These are phyloP conservation scores for Viola pubescens DNA, from an alignment of 441 rosid species.

Conservation along the genomic window DNA sequence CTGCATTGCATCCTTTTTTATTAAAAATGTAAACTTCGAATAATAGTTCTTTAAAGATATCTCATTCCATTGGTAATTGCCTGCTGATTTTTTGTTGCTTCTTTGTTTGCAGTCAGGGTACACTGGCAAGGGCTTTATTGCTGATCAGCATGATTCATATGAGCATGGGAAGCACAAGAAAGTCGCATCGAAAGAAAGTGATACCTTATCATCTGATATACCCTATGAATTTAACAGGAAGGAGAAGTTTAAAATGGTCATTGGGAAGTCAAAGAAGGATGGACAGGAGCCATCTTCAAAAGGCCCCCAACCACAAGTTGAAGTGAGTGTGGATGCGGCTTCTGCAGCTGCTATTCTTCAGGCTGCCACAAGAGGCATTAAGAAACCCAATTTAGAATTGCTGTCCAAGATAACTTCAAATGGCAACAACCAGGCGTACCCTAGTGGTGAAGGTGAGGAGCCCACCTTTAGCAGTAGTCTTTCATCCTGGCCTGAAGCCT, in stretches of 20 bases:
- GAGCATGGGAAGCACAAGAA: slow-evolving; percentile 31
- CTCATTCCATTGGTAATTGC: background rate
- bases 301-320: slow-evolving; percentile 38
- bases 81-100: background rate
- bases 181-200: slow-evolving; percentile 35
- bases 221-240: slow-evolving; percentile 56
- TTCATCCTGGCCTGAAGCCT: slow-evolving; percentile 25
- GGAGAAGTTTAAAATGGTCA: slow-evolving; percentile 72
- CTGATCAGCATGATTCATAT: slow-evolving; percentile 34
- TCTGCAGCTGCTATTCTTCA: slow-evolving; percentile 95
- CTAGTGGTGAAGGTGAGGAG: slow-evolving; percentile 31
- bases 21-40: background rate
- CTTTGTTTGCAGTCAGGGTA: slow-evolving; percentile 46
- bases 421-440: slow-evolving; percentile 29
- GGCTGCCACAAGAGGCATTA: slow-evolving; percentile 82
- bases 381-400: slow-evolving; percentile 52
- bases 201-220: slow-evolving; percentile 42
- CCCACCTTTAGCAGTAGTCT: slow-evolving; percentile 16
- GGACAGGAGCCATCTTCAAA: slow-evolving; percentile 43
- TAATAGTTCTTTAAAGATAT: background rate
- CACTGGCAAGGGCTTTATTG: slow-evolving; percentile 27
- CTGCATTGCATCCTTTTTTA: background rate
- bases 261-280: slow-evolving; percentile 60
- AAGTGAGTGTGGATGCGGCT: slow-evolving; percentile 60
- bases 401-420: slow-evolving; percentile 33